Conservation (phyloP, 768 basidiomycete species). For the Omphalotus guepiniiformis region DNA sequence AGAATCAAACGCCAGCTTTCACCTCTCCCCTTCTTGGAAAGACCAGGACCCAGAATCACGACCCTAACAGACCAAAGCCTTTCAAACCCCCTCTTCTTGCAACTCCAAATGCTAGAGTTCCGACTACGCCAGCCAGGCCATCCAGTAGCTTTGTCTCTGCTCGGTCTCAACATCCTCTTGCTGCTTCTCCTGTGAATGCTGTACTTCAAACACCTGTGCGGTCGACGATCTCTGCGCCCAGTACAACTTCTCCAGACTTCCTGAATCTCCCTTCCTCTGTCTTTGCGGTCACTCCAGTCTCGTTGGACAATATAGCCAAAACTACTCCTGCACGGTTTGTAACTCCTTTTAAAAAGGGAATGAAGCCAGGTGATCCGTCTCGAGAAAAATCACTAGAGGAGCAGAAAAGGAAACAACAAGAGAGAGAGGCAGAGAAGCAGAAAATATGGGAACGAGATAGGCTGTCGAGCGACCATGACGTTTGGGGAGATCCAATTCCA, state of each 20-base stretch:
- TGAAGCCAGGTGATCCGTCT: slow-evolving; percentile 43
- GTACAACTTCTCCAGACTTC: slow-evolving; percentile 9
- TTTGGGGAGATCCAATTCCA: too few relatives aligned
- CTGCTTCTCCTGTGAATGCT: slow-evolving; percentile 22
- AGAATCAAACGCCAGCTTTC: not conserved
- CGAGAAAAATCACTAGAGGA: too few relatives aligned
- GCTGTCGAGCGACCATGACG: too few relatives aligned
- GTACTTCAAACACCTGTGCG: slow-evolving; percentile 15
- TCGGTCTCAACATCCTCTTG: slow-evolving; percentile 34
- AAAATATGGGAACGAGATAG: too few relatives aligned
- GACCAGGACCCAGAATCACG: slow-evolving; percentile 7
- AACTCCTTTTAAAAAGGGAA: slow-evolving; percentile 59
- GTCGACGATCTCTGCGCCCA: slow-evolving; percentile 4
- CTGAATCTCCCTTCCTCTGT: slow-evolving; percentile 9
- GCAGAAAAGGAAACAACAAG: too few relatives aligned
- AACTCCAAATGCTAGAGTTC: slow-evolving; percentile 7
- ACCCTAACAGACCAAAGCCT: slow-evolving; percentile 14
- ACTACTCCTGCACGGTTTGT: slow-evolving; percentile 41
- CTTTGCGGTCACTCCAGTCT: too few relatives aligned
- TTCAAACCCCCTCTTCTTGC: slow-evolving; percentile 20
- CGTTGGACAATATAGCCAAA: too few relatives aligned
- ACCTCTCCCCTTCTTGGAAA: slow-evolving; percentile 3
- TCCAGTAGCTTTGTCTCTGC: slow-evolving; percentile 16
- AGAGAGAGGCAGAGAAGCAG: too few relatives aligned
- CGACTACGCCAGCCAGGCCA: slow-evolving; percentile 11